A percentile compares a stretch with the other conserved stretches of the same genome.
Conservation (phyloP, 2,329 filamentous ascomycete genomes). For the Fonsecaea erecta region DNA sequence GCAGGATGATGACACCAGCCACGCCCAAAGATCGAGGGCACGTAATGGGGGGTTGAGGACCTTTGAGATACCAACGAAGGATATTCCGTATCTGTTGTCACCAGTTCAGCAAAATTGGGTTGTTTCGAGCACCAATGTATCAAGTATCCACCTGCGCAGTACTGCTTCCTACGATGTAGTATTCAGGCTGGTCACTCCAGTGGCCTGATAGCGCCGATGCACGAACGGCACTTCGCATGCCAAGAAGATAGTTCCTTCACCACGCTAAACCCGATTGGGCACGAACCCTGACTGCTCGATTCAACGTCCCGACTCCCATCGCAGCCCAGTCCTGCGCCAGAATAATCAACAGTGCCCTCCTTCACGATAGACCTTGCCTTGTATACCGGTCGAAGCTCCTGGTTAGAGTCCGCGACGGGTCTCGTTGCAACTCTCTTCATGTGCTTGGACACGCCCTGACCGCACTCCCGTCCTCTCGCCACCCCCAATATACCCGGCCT, state of each 20-base stretch:
- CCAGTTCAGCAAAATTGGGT: neutral
- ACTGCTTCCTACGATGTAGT: conserved; percentile 4
- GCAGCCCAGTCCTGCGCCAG: conserved; percentile 16
- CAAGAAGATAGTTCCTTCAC: conserved; percentile 6
- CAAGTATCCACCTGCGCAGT: neutral
- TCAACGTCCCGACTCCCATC: conserved; percentile 18
- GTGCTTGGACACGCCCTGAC: conserved; percentile 21
- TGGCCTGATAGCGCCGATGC: conserved; percentile 5
- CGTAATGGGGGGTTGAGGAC: neutral
- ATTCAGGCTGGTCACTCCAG: neutral
- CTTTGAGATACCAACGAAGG: neutral
- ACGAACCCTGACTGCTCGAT: neutral
- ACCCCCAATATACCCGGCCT: conserved; percentile 13
- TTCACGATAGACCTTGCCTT: neutral
- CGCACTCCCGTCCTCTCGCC: conserved; percentile 10
- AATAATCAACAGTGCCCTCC: neutral
- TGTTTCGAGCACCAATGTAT: neutral
- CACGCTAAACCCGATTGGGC: conserved; percentile 13
- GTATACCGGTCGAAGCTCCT: conserved; percentile 20
- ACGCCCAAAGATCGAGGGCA: neutral
- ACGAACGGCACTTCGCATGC: neutral
- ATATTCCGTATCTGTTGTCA: neutral
- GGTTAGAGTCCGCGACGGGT: conserved; percentile 26
- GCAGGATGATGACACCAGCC: conserved; percentile 8
- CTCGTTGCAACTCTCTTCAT: conserved; percentile 31